These are phyloP conservation scores for Fusarium mexicanum DNA, from an alignment of 2,329 filamentous ascomycete species.

Conservation along the genomic window DNA sequence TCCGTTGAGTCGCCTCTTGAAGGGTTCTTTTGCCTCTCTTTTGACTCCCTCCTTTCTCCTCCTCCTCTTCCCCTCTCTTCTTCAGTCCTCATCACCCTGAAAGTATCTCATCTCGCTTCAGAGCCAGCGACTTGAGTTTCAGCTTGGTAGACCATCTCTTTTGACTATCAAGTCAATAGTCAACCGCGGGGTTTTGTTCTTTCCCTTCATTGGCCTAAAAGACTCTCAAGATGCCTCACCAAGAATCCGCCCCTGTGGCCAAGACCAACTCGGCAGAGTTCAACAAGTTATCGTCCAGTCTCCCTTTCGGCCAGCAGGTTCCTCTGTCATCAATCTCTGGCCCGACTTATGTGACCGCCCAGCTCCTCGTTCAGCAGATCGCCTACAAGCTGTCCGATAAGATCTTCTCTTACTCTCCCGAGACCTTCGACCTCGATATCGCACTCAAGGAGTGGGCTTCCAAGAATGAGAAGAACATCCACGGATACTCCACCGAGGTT, in stretches of 20 bases:
- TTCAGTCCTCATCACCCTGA: constrained; percentile 21
- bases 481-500: constrained; percentile 82
- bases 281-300: constrained; percentile 59
- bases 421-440: constrained; percentile 89
- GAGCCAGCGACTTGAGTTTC: constrained; percentile 33
- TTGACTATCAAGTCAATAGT: constrained; percentile 17
- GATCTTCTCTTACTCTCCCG: constrained; percentile 95
- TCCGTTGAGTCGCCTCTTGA: constrained; percentile 38
- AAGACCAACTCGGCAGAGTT: constrained; percentile 45
- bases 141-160: constrained; percentile 15
- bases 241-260: constrained; percentile 48
- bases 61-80: not conserved
- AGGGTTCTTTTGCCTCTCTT: constrained; percentile 27
- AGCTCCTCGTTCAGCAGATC: constrained; percentile 94
- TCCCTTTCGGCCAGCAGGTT: constrained; percentile 67
- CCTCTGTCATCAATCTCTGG: constrained; percentile 74
- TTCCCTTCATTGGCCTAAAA: constrained; percentile 1
- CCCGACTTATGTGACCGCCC: constrained; percentile 91
- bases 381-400: constrained; percentile 96
- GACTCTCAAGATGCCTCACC: constrained; percentile 44
- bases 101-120: constrained; percentile 40
- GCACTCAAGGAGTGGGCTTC: constrained; percentile 82
- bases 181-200: constrained; percentile 5
- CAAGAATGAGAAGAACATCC: constrained; percentile 77
- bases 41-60: constrained; percentile 9